Evolutionary conservation across 805 yeast species (phyloP).

Genomic region (Lipomyces sp.): DNA sequence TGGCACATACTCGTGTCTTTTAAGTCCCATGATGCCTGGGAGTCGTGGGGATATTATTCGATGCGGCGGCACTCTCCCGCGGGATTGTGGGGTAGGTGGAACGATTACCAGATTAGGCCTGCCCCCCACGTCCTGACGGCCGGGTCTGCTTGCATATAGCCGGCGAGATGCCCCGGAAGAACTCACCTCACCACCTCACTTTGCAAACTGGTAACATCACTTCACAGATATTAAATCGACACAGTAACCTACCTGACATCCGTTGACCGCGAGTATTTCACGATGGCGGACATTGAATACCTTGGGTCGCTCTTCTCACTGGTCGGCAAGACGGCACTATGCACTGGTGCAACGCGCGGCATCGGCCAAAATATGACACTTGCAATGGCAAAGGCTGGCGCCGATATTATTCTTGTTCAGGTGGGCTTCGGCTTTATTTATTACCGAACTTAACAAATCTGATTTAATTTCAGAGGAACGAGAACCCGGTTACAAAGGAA

Average conservation of each 20-base stretch:
- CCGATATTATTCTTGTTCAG: slow-evolving; percentile 50
- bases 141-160: neutral
- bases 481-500: slow-evolving; percentile 40
- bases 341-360: slow-evolving; percentile 64
- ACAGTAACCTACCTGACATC: neutral
- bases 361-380: slow-evolving; percentile 60
- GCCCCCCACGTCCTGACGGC: neutral
- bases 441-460: no score
- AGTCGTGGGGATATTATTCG: no score
- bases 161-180: no score
- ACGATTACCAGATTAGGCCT: neutral
- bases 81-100: neutral
- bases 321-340: slow-evolving; percentile 50
- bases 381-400: slow-evolving; percentile 59
- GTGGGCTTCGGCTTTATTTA: slow-evolving; percentile 13
- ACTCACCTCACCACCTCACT: no score
- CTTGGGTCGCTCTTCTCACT: slow-evolving; percentile 45
- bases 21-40: no score
- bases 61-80: no score
- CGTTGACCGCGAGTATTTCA: neutral
- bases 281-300: slow-evolving; percentile 9
- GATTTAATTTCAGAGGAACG: slow-evolving; percentile 23
- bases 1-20: neutral
- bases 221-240: no score
- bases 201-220: no score